These are phyloP conservation scores for Limonium bicolor DNA, from an alignment of 148 eudicot genomes.

Conservation along the genomic window DNA sequence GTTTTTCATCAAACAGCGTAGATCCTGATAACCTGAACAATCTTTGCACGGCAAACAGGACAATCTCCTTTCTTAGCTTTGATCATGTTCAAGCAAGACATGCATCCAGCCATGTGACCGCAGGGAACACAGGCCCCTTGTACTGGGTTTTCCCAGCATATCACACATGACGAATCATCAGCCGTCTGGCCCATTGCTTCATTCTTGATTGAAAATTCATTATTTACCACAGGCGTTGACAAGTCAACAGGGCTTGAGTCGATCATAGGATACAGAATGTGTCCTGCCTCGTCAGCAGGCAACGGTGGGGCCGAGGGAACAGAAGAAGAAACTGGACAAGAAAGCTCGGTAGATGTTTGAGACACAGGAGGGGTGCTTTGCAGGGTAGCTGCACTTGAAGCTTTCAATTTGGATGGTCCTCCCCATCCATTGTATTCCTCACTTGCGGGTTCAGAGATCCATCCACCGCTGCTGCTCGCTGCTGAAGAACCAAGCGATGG, in stretches of 20 bases:
- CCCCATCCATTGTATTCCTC: constrained; percentile 47
- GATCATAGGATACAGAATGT: constrained; percentile 33
- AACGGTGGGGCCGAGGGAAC: constrained; percentile 51
- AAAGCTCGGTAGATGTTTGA: constrained; percentile 2
- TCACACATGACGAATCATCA: constrained; percentile 26
- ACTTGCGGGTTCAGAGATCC: constrained; percentile 20
- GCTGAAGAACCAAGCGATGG: constrained; percentile 20
- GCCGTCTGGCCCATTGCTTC: constrained; percentile 11
- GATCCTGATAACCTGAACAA: constrained; percentile 38
- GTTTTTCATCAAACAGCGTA: constrained; percentile 42
- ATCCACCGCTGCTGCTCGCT: constrained; percentile 27
- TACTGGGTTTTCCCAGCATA: constrained; percentile 57
- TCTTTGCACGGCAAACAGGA: constrained; percentile 55
- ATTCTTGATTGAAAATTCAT: constrained; percentile 1
- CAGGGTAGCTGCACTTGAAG: constrained; percentile 7
- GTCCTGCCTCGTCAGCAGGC: constrained; percentile 17
- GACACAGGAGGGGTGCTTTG: neutral
- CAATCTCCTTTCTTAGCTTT: constrained; percentile 42
- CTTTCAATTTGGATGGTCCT: too few species aligned
- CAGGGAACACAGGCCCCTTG: constrained; percentile 70
- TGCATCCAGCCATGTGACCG: constrained; percentile 77
- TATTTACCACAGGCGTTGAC: constrained; percentile 1
- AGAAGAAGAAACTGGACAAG: constrained; percentile 8
- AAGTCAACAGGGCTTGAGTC: constrained; percentile 29
- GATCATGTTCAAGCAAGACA: constrained; percentile 43